Base-by-base conservation (phyloP, 768 basidiomycete genomes). In the Cantharellus anzutake region DNA sequence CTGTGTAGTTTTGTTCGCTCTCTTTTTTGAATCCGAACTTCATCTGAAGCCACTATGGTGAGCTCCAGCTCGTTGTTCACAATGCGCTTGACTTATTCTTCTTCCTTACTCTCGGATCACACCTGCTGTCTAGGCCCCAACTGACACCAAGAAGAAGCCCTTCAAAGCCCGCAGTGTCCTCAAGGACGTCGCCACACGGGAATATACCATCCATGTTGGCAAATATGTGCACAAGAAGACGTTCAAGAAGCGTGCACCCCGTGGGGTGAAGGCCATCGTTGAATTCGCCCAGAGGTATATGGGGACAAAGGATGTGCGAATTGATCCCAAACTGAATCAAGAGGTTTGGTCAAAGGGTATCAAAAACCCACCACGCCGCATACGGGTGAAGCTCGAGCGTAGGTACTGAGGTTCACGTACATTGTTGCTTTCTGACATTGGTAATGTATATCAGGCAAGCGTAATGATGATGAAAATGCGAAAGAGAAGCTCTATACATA, bases 131-230 rank as follows among this genome's bases (percentile, higher is more conserved):
- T n/a, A 7, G 2, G 29, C n/a, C 55, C 38, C 14, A 50, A 39
- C 42, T 38, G 37, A 38, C 48, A 11, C 35, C 29, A 37, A 44
- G 39, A 41, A 34, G 57, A 50, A 82, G 78, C 77, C 83, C 68
- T 76, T 82, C 74, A 94, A 96, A 80, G 81, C 81, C 68, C 91
- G 94, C 73, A 93, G 91, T 62, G 94, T 94, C 59, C 88, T 97
- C 71, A 81, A 88, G 74, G 94, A 98, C 73, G 94, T 97, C 75
- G 94, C 97, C 65, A 87, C 93, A 65, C 84, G 93, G 69, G 94
- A 99, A 73, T 96, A 97, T 84, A 97, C 94, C 69, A 86, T 97
- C 78, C 90, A 96, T 75, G 76, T 97, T 44, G 91, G 96, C 83
- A 96, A 94, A 74, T 83, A 74, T 65, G 89, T 92, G 50, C 88